Evolutionary conservation across 176 grass and related monocot species (phyloP).

Genomic region (Elaeis guineensis): DNA sequence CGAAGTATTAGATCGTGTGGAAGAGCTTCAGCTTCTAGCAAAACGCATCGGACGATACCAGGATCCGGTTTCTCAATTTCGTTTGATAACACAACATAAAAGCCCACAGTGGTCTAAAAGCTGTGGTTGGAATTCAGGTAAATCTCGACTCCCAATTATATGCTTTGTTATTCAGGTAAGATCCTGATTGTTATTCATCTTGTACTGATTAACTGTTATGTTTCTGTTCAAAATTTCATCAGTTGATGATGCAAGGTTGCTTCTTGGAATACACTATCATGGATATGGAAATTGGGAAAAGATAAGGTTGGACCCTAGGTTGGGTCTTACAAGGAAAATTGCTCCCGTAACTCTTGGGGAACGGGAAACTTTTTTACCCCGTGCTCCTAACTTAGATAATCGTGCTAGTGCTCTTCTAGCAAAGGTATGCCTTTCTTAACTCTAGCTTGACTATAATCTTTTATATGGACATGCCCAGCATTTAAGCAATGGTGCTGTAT

Average conservation of each 20-base stretch:
- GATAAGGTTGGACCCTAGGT: constrained; percentile 75
- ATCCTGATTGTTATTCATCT: too few species aligned
- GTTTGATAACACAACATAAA: constrained; percentile 85
- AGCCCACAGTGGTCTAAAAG: constrained; percentile 98
- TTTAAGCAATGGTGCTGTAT: too few species aligned
- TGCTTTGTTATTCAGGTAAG: too few species aligned
- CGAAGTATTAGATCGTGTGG: constrained; percentile 73
- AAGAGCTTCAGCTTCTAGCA: constrained; percentile 93
- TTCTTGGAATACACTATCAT: constrained; percentile 94
- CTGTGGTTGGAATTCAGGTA: constrained; percentile 94
- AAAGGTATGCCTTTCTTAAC: constrained; percentile 39
- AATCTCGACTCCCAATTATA: constrained; percentile 16
- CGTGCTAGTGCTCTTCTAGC: constrained; percentile 91
- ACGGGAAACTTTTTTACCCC: constrained; percentile 91
- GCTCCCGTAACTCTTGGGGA: constrained; percentile 92
- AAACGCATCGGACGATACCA: constrained; percentile 91
- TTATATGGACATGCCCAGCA: too few species aligned
- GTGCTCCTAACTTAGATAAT: constrained; percentile 97
- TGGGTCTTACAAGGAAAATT: constrained; percentile 81
- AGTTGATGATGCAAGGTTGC: constrained; percentile 99
- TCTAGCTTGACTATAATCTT: too few species aligned
- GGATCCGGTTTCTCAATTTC: constrained; percentile 93
- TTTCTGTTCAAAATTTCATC: background rate
- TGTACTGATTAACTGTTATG: too few species aligned
- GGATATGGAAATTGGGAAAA: constrained; percentile 99